Evolutionary conservation across 1,284 basidiomycete species (phyloP), one percentile per base, ranked within the genome.

Genomic region (Moniliophthora roreri): DNA sequence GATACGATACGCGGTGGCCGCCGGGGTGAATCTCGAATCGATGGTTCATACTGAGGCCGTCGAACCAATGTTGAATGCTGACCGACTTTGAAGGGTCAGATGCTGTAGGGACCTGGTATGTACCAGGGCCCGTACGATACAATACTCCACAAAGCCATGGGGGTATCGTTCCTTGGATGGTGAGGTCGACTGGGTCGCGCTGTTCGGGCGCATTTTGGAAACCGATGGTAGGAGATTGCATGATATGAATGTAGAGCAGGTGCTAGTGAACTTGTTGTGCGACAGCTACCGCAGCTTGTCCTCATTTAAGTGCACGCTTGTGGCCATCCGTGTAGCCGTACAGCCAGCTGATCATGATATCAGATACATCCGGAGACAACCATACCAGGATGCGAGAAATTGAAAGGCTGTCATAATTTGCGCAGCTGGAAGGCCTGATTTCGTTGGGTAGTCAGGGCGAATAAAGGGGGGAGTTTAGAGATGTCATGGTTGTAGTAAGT

Each of bases 61-160:
- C 64, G 52, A 66, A 65, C 63, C 62, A 65, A 52, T 66, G 64
- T 16, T 58, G 55, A 23, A 64, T 53, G 11, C 62, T 51, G 34
- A 62, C 51, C 3, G 40, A 24, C 20, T 57, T 54, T 26, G 53
- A 50, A n/a, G 55, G 40, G 38, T 54, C 50, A 11, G 21, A 26
- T 9, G 52, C 44, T 13, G 58, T 52, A 10, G 62, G 60, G n/a
- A 65, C 48, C 35, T 54, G 46, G 40, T 52, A 60, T 2, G 62
- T 65, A 11, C 64, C 64, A 0, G 64, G 64, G 4, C 64, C 63
- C 15, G 62, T 66, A 24, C 64, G 61, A 44, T 65, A 66, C 18
- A 66, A 59, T 6, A 55, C 50, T n/a, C 64, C 64, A 32, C 41
- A 52, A 9, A 63, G 55, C 63, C 63, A 66, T 4, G 56, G 38